Evolutionary conservation across 257 asterid genomes (phyloP).

Genomic region (Ajuga chamaepitys): DNA sequence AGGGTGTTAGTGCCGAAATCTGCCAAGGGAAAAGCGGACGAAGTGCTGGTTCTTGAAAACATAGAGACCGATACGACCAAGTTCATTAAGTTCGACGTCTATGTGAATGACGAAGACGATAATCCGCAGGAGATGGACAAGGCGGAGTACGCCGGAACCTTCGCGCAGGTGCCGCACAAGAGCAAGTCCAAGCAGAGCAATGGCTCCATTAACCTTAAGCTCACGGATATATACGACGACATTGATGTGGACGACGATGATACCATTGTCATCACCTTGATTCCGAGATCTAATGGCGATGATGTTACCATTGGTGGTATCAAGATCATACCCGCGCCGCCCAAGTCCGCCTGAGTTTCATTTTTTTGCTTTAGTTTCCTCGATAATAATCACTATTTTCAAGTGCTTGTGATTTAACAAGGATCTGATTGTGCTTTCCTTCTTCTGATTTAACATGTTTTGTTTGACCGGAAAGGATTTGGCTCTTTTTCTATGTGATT

Average conservation of each 20-base stretch:
- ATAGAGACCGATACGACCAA: constrained; percentile 19
- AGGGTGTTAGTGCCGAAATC: constrained; percentile 31
- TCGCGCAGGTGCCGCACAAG: constrained; percentile 47
- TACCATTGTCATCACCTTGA: constrained; percentile 26
- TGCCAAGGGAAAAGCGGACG: constrained; percentile 25
- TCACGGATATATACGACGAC: constrained; percentile 30
- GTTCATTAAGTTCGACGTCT: constrained; percentile 42
- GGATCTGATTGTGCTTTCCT: too few relatives aligned
- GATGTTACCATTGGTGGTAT: constrained; percentile 40
- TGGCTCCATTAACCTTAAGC: constrained; percentile 11
- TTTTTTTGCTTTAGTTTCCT: too few relatives aligned
- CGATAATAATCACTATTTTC: too few relatives aligned
- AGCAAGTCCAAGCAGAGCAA: constrained; percentile 11
- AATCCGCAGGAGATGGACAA: constrained; percentile 23
- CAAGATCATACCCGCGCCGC: constrained; percentile 29
- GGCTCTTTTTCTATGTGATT: too few relatives aligned
- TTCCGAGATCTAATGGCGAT: constrained; percentile 28
- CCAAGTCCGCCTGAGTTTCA: constrained; percentile 13
- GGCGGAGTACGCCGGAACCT: constrained; percentile 47
- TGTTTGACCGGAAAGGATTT: too few relatives aligned
- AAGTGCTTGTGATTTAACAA: too few relatives aligned
- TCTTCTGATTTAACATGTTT: too few relatives aligned
- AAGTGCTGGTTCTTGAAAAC: constrained; percentile 27
- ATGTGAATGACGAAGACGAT: constrained; percentile 45
- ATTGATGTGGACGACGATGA: constrained; percentile 30